Conservation (phyloP, 148 eudicot genomes). For the Camellia lanceoleosa region DNA sequence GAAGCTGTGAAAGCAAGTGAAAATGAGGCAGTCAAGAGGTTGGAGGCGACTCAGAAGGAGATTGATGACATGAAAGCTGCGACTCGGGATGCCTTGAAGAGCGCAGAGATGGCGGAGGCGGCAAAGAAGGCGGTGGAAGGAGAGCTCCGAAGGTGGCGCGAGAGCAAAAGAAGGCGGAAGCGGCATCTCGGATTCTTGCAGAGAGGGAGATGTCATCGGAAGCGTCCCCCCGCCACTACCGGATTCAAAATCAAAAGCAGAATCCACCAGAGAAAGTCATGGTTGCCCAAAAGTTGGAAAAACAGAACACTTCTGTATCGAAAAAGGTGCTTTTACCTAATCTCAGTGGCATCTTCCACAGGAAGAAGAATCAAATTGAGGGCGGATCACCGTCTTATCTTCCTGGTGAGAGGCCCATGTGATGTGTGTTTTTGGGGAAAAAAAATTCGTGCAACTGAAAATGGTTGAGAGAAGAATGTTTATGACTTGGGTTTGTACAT, state of each 20-base stretch:
- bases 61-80: conserved; percentile 62
- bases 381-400: conserved; percentile 65
- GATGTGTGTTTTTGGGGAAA: background rate
- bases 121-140: conserved; percentile 90
- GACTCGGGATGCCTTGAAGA: conserved; percentile 64
- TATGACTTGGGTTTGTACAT: conserved; percentile 16
- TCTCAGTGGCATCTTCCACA: conserved; percentile 63
- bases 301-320: conserved; percentile 40
- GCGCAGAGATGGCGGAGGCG: conserved; percentile 72
- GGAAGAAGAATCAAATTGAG: conserved; percentile 64
- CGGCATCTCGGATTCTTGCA: conserved; percentile 62
- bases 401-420: conserved; percentile 50
- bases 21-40: conserved; percentile 64
- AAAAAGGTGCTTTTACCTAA: conserved; percentile 60
- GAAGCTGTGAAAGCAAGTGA: conserved; percentile 93
- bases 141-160: conserved; percentile 79
- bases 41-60: conserved; percentile 70
- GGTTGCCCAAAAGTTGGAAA: conserved; percentile 42
- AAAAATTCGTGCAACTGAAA: conserved; percentile 9
- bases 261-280: conserved; percentile 27
- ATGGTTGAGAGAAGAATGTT: conserved; percentile 9
- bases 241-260: conserved; percentile 38
- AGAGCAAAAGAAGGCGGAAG: conserved; percentile 81
- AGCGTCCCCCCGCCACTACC: conserved; percentile 44
- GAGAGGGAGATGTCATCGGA: conserved; percentile 40